phyloP scores from a whole-genome alignment of 345 rosid species.

The Dovyalis caffra region DNA sequence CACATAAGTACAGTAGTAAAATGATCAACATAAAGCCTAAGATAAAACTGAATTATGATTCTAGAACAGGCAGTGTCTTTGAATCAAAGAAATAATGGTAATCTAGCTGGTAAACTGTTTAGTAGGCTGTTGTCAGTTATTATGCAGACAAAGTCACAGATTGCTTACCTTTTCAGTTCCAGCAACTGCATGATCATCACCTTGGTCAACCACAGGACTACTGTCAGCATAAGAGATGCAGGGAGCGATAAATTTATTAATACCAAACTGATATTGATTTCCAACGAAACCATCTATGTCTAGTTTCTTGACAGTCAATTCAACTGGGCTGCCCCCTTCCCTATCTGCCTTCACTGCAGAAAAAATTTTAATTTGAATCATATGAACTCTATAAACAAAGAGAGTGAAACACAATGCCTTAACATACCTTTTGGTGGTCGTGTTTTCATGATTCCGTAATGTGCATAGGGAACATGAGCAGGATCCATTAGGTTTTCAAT shows the following conservation, averaged over 20 bases:
- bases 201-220: constrained; percentile 24
- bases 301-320: constrained; percentile 45
- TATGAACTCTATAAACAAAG: background rate
- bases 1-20: background rate
- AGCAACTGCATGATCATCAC: background rate
- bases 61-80: background rate
- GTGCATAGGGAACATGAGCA: constrained; percentile 94
- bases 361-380: constrained; percentile 5
- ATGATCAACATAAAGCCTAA: background rate
- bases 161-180: constrained; percentile 40
- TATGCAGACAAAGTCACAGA: background rate
- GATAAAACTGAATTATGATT: background rate
- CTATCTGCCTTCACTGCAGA: constrained; percentile 65
- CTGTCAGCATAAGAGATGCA: constrained; percentile 54
- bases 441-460: constrained; percentile 65
- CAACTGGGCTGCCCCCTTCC: constrained; percentile 87
- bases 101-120: background rate
- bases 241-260: constrained; percentile 61
- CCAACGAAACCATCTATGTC: constrained; percentile 54
- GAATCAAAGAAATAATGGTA: too few relatives aligned
- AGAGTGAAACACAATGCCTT: background rate
- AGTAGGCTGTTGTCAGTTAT: background rate
- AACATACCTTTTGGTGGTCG: constrained; percentile 35
- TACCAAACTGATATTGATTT: constrained; percentile 56
- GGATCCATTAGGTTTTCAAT: constrained; percentile 95